Base-by-base conservation (phyloP, 1,284 basidiomycete genomes). In the Cystobasidium pallidum region DNA sequence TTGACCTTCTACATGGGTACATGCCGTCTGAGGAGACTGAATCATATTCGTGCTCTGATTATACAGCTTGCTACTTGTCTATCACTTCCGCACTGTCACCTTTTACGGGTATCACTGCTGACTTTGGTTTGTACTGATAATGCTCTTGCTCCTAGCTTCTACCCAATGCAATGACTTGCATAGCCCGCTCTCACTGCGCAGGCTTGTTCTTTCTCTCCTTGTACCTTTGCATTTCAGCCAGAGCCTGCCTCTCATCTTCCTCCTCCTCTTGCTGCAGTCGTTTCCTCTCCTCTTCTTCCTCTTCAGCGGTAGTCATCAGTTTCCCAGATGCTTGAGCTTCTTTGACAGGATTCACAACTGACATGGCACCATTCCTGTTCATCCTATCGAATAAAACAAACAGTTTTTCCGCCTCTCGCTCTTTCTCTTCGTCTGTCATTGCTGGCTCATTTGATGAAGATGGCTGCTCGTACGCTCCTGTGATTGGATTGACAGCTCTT, bases 341-440 rank as follows among this genome's bases (percentile, higher is more conserved):
- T 3, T 72, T 51, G 17, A 77, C 75, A 1, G 80, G 80, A 57
- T 79, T 79, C 36, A 78, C 78, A 0, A 80, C 76, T 13, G 67
- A 75, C 34, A 84, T 80, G 2, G 83, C 80, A 1, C 82, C 83
- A 66, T 83, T 89, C 80, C 84, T 87, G 80, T 93, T 90, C 77
- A 96, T 83, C 62, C 92, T 84, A 75, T 95, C 91, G 79, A 97
- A 96, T 21, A 96, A 83, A 28, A 89, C 88, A 78, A 95, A 92
- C 54, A 97, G 83, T 78, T 88, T 89, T 82, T 95, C 93, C 55
- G 92, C 90, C 82, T 97, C 94, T 17, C 83, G 83, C 79, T 94
- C 91, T 80, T 93, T 94, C 83, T 96, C 92, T 78, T 93, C 92
- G 24, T 93, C 88, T 0, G 90, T 89, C 92, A 96, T 93, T 51